phyloP scores from a whole-genome alignment of 805 yeast genomes.

The Scheffersomyces coipomensis region DNA sequence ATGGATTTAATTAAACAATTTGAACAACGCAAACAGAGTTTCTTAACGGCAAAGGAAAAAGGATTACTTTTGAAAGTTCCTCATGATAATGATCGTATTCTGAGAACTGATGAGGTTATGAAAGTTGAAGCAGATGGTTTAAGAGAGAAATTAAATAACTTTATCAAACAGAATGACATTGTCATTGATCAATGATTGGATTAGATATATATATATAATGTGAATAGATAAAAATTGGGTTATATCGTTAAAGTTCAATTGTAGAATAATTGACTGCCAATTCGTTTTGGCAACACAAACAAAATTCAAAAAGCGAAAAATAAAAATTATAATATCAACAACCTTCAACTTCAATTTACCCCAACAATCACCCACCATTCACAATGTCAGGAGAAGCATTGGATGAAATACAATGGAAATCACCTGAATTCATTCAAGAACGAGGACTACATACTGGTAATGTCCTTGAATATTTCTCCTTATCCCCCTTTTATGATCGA shows the following conservation, averaged over 20 bases:
- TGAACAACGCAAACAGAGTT: constrained; percentile 8
- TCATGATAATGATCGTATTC: constrained; percentile 51
- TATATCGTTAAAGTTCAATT: too few species aligned
- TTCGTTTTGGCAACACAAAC: too few species aligned
- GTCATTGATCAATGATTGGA: background rate
- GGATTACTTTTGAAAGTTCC: constrained; percentile 24
- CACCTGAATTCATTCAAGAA: constrained; percentile 95
- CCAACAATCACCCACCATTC: background rate
- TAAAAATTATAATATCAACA: background rate
- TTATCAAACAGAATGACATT: constrained; percentile 5
- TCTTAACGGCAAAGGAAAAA: constrained; percentile 23
- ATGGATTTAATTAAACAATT: constrained; percentile 44
- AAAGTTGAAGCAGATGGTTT: constrained; percentile 63
- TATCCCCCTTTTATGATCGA: constrained; percentile 93
- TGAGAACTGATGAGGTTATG: constrained; percentile 68
- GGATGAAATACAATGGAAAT: constrained; percentile 94
- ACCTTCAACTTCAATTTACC: background rate
- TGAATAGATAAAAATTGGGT: too few species aligned
- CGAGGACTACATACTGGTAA: constrained; percentile 85
- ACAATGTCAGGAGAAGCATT: constrained; percentile 34
- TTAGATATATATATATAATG: background rate
- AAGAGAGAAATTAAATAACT: constrained; percentile 36
- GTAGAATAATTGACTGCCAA: too few species aligned
- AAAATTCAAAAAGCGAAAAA: too few species aligned
- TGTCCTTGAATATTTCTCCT: constrained; percentile 88